Base-by-base conservation (phyloP, 2,329 filamentous ascomycete species). In the Penicillium sclerotiorum region DNA sequence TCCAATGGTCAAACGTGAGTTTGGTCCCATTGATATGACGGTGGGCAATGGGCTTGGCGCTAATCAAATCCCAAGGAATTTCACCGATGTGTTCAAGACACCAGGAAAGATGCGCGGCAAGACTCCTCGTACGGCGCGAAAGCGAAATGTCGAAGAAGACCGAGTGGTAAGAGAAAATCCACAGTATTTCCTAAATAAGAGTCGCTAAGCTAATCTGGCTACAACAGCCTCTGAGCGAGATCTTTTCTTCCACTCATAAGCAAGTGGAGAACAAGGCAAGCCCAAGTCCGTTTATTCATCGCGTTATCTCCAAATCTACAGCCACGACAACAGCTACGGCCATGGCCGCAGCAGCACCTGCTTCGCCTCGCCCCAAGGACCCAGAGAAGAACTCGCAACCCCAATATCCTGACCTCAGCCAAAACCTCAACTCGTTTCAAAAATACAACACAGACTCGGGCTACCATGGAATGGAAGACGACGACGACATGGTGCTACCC, bases 41-140 rank as follows among this genome's bases (percentile, higher is more conserved):
- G 51, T 46, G 44, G 27, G 37, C 27, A 21, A 25, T 32, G 32
- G 18, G 15, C 36, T 48, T 40, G 12, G 32, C 58, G 56, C 72
- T 75, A 55, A 74, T 57, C 11, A 41, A 36, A 27, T n/a, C 38
- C 27, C 41, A 49, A 97, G 94, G 55, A 93, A 93, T 68, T 86
- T 97, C 52, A 83, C 90, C 56, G 93, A 97, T 63, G 86, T 95
- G n/a, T 96, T 97, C 77, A 99, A 97, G 47, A 79, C 76, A 1
- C 76, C 76, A 1, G 75, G 75, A 8, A 78, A 78, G 52, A 63
- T 78, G 53, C 66, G 73, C 55, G 76, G 76, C 23, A 78, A 77
- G 59, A 78, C 76, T 8, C 76, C 76, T 47, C 67, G 73, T 17
- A 77, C 75, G 4, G 65, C 64, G 12, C 68, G 75, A 42, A 77